Base-by-base conservation (phyloP, 1,284 basidiomycete genomes). In the Ganoderma lucidum region DNA sequence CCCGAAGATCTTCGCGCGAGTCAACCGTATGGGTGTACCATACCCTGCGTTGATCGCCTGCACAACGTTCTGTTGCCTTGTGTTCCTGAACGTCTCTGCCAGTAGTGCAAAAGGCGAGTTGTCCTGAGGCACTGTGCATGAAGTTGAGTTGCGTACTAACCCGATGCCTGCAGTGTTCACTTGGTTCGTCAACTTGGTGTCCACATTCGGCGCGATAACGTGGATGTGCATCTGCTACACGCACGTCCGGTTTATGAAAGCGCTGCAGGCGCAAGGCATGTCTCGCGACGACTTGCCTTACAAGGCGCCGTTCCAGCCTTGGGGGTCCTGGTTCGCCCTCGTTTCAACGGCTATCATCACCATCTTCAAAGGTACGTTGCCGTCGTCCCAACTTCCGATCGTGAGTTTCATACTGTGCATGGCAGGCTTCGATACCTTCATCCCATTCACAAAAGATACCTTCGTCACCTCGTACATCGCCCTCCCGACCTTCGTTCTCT, bases 181-280 rank as follows among this genome's bases (percentile, higher is more conserved):
- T 19, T 94, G 90, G 86, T 93, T 94, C 74, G 88, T 91, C 39
- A 89, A 89, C 72, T 78, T 92, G 60, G 89, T 92, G 51, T 78
- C 77, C 32, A 78, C 78, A 37, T 91, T 91, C 74, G 92, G 92
- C 56, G 88, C 90, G 32, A 82, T 92, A 28, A 92, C 90, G 8
- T 93, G 92, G 91, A 88, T 94, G 83, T 88, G 84, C 30, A 93
- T 95, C 68, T 80, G 87, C 55, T 87, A 85, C 61, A 87, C 87
- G 12, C 64, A 58, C 66, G 88, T 86, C 68, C 84, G 83, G 15
- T 93, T 94, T 80, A 91, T 93, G 91, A 84, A 86, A 74, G 91
- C 90, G 0, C 80, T 93, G 71, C 84, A 89, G 71, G 87, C 82
- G 0, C 91, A 93, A 69, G 91, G 91, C 17, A 84, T 89, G 72